Evolutionary conservation across 495 filamentous ascomycete species (phyloP), one percentile per base, ranked within the genome.

Genomic region (Cryomyces minteri): DNA sequence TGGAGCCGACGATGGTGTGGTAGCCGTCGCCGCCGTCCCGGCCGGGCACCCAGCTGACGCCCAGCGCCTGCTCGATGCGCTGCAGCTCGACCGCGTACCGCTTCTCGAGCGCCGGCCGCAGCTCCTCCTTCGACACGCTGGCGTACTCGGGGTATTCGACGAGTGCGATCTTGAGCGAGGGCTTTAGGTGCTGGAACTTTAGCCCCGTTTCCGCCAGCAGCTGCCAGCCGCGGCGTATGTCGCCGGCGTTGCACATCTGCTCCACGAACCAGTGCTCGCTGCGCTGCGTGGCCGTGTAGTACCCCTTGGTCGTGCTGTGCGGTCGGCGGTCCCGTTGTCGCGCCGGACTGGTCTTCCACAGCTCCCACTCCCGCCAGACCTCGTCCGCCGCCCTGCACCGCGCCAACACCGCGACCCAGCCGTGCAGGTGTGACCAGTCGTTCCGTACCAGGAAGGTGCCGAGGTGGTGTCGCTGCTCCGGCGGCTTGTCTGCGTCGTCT

Each of bases 191-290:
- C 1, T 10, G 5, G 14, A 54, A 51, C 6, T 38, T n/a, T 25
- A 48, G 28, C 1, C 41, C 38, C 8, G 32, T 49, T 29, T 54
- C 54, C 4, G 39, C 30, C 4, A 57, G n/a, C 0, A 54, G 30
- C 14, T 39, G 25, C 54, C 54, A 57, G 12, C 52, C 54, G 31
- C 37, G 7, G 31, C 46, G 32, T 32, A 48, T 34, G n/a, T 48
- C 52, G n/a, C 49, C 52, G 1, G 52, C 32, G 33, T 39, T 40
- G 0, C 47, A 37, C 40, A 57, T 46, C 39, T 54, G 52, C 39
- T 52, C 52, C n/a, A 57, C 32, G 37, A 57, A 57, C 54, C 52
- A 57, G 14, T 48, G 43, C 38, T 57, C 54, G 1, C 52, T 49
- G 31, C 54, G 34, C 14, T n/a, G 32, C 34, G 40, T 49, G n/a